These are phyloP conservation scores for Ceratorhiza oryzae-sativae DNA, from an alignment of 1,284 basidiomycete species.

Conservation along the genomic window DNA sequence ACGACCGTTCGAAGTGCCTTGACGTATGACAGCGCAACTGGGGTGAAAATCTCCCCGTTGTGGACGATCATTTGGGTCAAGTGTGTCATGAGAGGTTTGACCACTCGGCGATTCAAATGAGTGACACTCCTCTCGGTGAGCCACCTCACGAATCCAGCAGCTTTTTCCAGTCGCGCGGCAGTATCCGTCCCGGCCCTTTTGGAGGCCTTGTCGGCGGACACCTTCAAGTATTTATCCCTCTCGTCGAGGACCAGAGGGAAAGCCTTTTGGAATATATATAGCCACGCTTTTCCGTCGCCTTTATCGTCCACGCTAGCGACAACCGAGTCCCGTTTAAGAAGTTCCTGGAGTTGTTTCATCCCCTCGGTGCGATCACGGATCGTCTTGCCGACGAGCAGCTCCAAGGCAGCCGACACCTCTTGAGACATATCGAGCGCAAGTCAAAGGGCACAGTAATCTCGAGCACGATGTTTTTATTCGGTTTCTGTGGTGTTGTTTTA, in stretches of 20 bases:
- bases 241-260: slow-evolving; percentile 73
- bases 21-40: slow-evolving; percentile 79
- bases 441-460: background rate
- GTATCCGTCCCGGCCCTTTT: slow-evolving; percentile 53
- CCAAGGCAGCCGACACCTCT: slow-evolving; percentile 27
- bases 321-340: slow-evolving; percentile 64
- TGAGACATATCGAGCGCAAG: slow-evolving; percentile 12
- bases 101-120: slow-evolving; percentile 61
- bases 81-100: slow-evolving; percentile 69
- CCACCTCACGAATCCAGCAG: slow-evolving; percentile 72
- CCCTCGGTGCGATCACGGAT: slow-evolving; percentile 33
- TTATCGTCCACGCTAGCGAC: slow-evolving; percentile 62
- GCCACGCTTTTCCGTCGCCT: slow-evolving; percentile 65
- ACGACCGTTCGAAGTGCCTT: slow-evolving; percentile 76
- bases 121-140: slow-evolving; percentile 66
- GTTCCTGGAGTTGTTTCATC: slow-evolving; percentile 56
- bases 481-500: background rate
- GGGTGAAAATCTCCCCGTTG: slow-evolving; percentile 62
- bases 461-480: background rate
- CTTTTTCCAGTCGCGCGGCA: slow-evolving; percentile 66
- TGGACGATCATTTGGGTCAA: slow-evolving; percentile 69
- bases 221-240: slow-evolving; percentile 62
- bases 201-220: slow-evolving; percentile 52
- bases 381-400: slow-evolving; percentile 36
- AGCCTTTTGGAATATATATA: slow-evolving; percentile 74